phyloP scores from a whole-genome alignment of 805 yeast genomes.

The Teunomyces lycoperdinae region DNA sequence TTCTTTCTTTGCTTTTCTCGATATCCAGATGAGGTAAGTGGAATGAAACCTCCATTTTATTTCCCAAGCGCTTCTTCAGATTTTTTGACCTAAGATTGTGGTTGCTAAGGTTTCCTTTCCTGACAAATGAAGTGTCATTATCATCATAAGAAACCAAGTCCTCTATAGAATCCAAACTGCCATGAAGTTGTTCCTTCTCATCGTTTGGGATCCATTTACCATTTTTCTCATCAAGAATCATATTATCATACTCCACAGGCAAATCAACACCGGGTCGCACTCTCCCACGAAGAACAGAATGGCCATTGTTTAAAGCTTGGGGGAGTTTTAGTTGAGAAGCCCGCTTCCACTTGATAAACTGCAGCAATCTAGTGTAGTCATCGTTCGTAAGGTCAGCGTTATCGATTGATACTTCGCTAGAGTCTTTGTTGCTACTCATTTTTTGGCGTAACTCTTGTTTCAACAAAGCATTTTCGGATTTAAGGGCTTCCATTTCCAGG shows the following conservation, averaged over 20 bases:
- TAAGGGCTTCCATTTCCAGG: conserved; percentile 15
- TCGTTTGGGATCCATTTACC: conserved; percentile 22
- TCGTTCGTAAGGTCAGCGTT: conserved; percentile 19
- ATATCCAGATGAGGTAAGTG: conserved; percentile 30
- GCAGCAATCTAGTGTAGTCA: conserved; percentile 14
- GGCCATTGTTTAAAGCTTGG: conserved; percentile 1
- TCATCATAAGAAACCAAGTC: conserved; percentile 23
- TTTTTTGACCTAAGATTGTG: not conserved
- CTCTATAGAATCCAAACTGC: conserved; percentile 39
- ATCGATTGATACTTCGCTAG: conserved; percentile 17
- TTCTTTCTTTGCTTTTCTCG: conserved; percentile 9
- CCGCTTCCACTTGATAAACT: conserved; percentile 35
- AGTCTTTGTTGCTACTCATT: conserved; percentile 3
- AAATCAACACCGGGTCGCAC: conserved; percentile 33
- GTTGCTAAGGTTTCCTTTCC: conserved; percentile 1
- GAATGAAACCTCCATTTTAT: conserved; percentile 39
- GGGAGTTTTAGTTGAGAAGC: conserved; percentile 34
- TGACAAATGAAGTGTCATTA: conserved; percentile 5
- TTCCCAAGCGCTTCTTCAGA: conserved; percentile 9
- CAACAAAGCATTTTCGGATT: conserved; percentile 13
- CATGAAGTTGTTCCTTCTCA: conserved; percentile 20
- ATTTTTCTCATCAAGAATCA: conserved; percentile 19
- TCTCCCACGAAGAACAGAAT: conserved; percentile 22
- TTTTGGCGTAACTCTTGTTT: conserved; percentile 8
- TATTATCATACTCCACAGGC: conserved; percentile 33